Base-by-base conservation (phyloP, 331 rosid species). In the Rosa hybrid region DNA sequence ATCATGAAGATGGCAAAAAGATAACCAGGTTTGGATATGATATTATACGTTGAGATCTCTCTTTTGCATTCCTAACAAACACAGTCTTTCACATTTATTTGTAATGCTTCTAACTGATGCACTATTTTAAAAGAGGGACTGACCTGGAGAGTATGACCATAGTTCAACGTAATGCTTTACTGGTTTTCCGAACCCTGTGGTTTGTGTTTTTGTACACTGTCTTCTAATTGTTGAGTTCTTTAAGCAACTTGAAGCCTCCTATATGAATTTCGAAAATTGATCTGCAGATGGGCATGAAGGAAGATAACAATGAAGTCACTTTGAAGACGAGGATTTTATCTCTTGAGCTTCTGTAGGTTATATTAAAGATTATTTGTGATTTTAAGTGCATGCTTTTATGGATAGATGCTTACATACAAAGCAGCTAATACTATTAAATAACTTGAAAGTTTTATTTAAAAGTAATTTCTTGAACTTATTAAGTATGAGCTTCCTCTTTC, bases 321-420 rank as follows among this genome's bases (percentile, higher is more conserved):
- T 88, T 91, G 80, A 95, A 92, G 92, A 88, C 97, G 65, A 88
- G 98, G 71, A 93, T 95, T 72, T 85, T 95, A 81, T 95, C 99
- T 86, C 99, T 95, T 80, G 99, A 95, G 90, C 99, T 95, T 79
- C 89, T 95, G 86, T 98, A 95, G 98, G 99, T 95, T 86, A 77
- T 38, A 51, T 56, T 20, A 10, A 76, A 79, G 82, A 59, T 78
- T 78, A 51, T 77, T 56, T 80, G 75, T 76, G 23, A 78, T 84
- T 78, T 86, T 72, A 74, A 42, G 69, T 53, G 27, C 74, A 20
- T 79, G 17, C 64, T 72, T 34, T 76, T 13, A 21, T 59, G 21
- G 38, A 63, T 54, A 21, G 45, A 75, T 62, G 76, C 71, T 27
- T 81, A 53, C 65, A 54, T 45, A 6, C 16, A 59, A 16, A 77